phyloP scores from a whole-genome alignment of 2,329 filamentous ascomycete genomes.

The Claviceps sp. region DNA sequence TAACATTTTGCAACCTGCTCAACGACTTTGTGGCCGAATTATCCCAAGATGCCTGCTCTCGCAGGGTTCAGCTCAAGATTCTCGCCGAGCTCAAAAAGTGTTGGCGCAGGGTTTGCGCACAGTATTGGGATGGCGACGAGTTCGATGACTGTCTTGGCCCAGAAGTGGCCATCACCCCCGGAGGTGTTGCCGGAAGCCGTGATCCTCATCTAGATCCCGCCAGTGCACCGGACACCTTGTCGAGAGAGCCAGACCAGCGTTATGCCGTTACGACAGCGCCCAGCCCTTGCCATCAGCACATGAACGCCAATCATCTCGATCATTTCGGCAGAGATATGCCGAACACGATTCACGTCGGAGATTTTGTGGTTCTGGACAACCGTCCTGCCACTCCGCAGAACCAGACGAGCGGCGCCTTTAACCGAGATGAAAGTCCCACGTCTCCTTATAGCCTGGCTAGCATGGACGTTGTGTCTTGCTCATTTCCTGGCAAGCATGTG shows the following conservation, averaged over 20 bases:
- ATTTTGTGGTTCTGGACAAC: slow-evolving; percentile 30
- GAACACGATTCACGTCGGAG: slow-evolving; percentile 30
- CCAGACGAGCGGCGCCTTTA: slow-evolving; percentile 12
- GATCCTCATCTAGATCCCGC: slow-evolving; percentile 41
- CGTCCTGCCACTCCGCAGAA: slow-evolving; percentile 36
- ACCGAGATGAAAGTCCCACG: slow-evolving; percentile 11
- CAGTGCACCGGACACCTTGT: slow-evolving; percentile 33
- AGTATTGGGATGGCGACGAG: slow-evolving; percentile 74
- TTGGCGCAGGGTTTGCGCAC: slow-evolving; percentile 79
- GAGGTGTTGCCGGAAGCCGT: slow-evolving; percentile 54
- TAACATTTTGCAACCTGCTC: slow-evolving; percentile 66
- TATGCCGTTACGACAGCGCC: slow-evolving; percentile 23
- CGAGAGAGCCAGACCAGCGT: slow-evolving; percentile 30
- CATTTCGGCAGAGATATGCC: slow-evolving; percentile 31
- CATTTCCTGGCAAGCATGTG: slow-evolving; percentile 42
- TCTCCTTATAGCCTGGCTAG: slow-evolving; percentile 47
- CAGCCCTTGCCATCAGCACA: neutral
- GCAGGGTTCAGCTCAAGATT: slow-evolving; percentile 62
- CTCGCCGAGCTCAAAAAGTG: slow-evolving; percentile 91
- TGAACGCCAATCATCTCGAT: slow-evolving; percentile 13
- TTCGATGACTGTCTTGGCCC: slow-evolving; percentile 48
- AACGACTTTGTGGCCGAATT: slow-evolving; percentile 54
- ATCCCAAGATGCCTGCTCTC: slow-evolving; percentile 26
- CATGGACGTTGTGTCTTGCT: slow-evolving; percentile 49
- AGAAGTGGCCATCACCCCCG: slow-evolving; percentile 58